Evolutionary conservation across 73 alveolate species (phyloP).

Genomic region (Tetrahymena thermophila): DNA sequence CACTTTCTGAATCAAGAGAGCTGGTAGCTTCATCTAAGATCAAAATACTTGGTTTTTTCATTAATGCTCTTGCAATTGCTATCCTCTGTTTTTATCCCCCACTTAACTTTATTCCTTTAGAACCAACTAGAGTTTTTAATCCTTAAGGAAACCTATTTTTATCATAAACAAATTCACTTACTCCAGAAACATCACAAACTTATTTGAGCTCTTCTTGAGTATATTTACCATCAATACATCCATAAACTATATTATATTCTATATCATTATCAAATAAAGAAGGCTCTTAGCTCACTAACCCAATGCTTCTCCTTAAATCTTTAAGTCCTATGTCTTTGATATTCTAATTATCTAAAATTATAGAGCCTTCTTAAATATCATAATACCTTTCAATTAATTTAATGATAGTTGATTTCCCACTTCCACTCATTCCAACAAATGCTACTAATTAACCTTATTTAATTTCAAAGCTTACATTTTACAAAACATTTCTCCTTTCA

Average conservation of each 20-base stretch:
- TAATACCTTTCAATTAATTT: conserved; percentile 45
- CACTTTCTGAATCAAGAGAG: conserved; percentile 45
- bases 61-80: conserved; percentile 88
- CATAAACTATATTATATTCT: conserved; percentile 63
- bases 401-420: conserved; percentile 40
- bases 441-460: conserved; percentile 33
- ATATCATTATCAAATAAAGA: conserved; percentile 77
- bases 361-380: conserved; percentile 24
- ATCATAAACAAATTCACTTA: conserved; percentile 51
- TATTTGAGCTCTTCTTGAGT: conserved; percentile 42
- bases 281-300: conserved; percentile 80
- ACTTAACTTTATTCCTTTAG: conserved; percentile 70
- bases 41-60: conserved; percentile 75
- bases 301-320: conserved; percentile 36
- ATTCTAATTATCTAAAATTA: conserved; percentile 34
- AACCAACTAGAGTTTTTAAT: conserved; percentile 65
- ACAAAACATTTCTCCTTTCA: conserved; percentile 17
- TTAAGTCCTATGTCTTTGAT: conserved; percentile 35
- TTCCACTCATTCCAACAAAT: conserved; percentile 42
- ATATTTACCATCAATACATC: conserved; percentile 50
- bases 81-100: conserved; percentile 94
- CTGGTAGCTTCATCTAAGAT: conserved; percentile 94
- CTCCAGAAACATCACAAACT: conserved; percentile 35
- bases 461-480: conserved; percentile 43
- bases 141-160: conserved; percentile 52